These are phyloP conservation scores for Annulohypoxylon bovei DNA, from an alignment of 495 filamentous ascomycete species.

Conservation along the genomic window DNA sequence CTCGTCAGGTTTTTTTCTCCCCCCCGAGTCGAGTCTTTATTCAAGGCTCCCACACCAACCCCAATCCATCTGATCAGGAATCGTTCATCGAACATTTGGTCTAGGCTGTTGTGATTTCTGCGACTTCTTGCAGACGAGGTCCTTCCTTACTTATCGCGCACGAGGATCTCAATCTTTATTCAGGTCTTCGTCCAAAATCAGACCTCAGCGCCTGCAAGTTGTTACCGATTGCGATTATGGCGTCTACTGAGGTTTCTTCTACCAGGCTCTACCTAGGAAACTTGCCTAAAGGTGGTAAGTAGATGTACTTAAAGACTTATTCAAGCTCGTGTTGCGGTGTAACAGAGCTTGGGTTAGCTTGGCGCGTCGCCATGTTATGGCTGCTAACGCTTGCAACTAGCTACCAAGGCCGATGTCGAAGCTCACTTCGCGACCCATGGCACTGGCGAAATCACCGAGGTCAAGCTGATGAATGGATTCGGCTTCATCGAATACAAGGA, in stretches of 20 bases:
- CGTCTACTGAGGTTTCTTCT: conserved; percentile 77
- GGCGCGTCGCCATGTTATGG: conserved; percentile 29
- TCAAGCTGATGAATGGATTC: conserved; percentile 99
- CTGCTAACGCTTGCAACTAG: conserved; percentile 61
- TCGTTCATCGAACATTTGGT: background rate
- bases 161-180: conserved; percentile 7
- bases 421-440: conserved; percentile 95
- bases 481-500: conserved; percentile 99
- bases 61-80: conserved; percentile 17
- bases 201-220: conserved; percentile 22
- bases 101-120: conserved; percentile 17
- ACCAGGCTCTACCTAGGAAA: conserved; percentile 98
- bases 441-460: conserved; percentile 95
- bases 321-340: conserved; percentile 32
- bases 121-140: conserved; percentile 15
- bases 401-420: conserved; percentile 95
- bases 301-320: conserved; percentile 49
- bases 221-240: conserved; percentile 53
- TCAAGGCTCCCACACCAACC: conserved; percentile 2
- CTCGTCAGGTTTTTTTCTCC: conserved; percentile 33
- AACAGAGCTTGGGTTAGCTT: conserved; percentile 26
- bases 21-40: conserved; percentile 6
- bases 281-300: conserved; percentile 94
- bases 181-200: conserved; percentile 7
- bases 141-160: conserved; percentile 14